Base-by-base conservation (phyloP, 2,329 filamentous ascomycete species). In the Mollisiaceae sp. region DNA sequence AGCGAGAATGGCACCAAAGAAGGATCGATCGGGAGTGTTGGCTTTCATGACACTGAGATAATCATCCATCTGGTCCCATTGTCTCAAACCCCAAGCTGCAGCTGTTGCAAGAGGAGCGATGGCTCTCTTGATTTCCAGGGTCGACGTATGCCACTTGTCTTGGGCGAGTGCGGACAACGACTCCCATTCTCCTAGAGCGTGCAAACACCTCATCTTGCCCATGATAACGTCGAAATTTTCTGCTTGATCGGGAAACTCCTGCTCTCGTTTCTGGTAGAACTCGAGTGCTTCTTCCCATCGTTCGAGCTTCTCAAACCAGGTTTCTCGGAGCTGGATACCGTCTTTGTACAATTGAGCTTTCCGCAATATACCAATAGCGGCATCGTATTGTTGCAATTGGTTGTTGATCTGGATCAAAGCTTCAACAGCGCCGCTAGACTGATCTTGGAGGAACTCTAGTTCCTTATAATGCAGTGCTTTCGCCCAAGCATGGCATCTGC, bases 391-490 rank as follows among this genome's bases (percentile, higher is more conserved):
- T 77, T 99, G 95, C 8, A 99, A 86, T 77, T 99, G 94, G 76
- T 99, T 99, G 80, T 99, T 99, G 82, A 99, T 99, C 69, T 94
- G 95, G 73, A 99, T 99, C 66, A 99, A 83, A 8, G 96, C 96
- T 79, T 99, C 95, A 0, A 99, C 95, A 2, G 94, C 94, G 65
- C 91, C 92, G 20, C 93, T 93, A 77, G 94, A 98, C 77, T 98
- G 95, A 76, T 99, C 96, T 71, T 97, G 94, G 65, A 98, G 87
- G 77, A 99, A 99, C 76, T 99, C 96, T 0, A 99, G 84, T 78
- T 99, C 95, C 77, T 99, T 99, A 81, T 99, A 99, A 75, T 99
- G 95, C 45, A 99, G 82, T 11, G 95, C 95, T 79, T 99, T 99
- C 39, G 95, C 95, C 76, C 97, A 99, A 4, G 95, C 96, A 78